Conservation (phyloP, 148 eudicot species). For the Rhododendron ferrugineum region DNA sequence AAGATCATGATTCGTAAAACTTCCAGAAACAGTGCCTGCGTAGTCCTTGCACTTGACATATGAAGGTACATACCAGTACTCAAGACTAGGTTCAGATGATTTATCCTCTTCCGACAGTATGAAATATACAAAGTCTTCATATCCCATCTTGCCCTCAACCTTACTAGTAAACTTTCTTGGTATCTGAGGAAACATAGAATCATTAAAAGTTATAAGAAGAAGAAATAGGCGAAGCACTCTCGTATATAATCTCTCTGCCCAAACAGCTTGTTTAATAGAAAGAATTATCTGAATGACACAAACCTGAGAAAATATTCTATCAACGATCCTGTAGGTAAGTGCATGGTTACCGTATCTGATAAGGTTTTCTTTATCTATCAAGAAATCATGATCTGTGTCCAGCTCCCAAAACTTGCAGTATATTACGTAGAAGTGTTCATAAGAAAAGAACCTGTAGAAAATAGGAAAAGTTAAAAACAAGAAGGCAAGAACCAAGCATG, state of each 20-base stretch:
- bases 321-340: slow-evolving; percentile 84
- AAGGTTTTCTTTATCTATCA: slow-evolving; percentile 81
- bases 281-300: slow-evolving; percentile 11
- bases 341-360: slow-evolving; percentile 90
- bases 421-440: slow-evolving; percentile 86
- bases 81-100: slow-evolving; percentile 89
- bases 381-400: slow-evolving; percentile 82
- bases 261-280: neutral
- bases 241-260: neutral
- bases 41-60: neutral
- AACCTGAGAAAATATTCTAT: slow-evolving; percentile 88
- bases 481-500: neutral
- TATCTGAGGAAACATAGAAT: slow-evolving; percentile 32
- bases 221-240: slow-evolving; percentile 1
- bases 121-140: slow-evolving; percentile 93
- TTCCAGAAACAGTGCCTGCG: neutral
- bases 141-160: slow-evolving; percentile 94
- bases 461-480: slow-evolving; percentile 3
- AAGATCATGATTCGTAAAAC: neutral
- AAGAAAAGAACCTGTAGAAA: slow-evolving; percentile 65
- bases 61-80: slow-evolving; percentile 58
- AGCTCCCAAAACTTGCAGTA: slow-evolving; percentile 94
- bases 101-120: slow-evolving; percentile 93
- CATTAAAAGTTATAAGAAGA: neutral
- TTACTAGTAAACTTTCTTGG: slow-evolving; percentile 76